Percentiles rank a stretch among this genome's conserved stretches.
Conservation (phyloP, 148 eudicot genomes). For the Chenopodium berlandieri region DNA sequence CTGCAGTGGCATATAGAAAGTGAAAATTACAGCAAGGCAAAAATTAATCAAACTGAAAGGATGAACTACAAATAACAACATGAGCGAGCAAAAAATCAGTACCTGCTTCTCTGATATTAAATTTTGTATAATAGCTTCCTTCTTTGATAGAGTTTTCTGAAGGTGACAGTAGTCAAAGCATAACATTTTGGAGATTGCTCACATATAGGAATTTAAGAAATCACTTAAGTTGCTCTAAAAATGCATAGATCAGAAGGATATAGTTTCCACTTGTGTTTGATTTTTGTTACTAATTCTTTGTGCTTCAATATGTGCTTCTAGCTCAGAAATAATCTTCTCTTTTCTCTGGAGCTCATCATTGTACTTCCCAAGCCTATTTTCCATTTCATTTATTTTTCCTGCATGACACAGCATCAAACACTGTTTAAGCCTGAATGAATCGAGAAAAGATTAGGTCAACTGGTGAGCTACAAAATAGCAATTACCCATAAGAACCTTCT, state of each 20-base stretch:
- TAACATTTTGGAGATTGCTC: conserved; percentile 5
- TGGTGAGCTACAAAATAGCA: conserved; percentile 15
- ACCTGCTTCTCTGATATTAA: conserved; percentile 57
- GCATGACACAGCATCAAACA: conserved; percentile 22
- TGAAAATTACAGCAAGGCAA: background rate
- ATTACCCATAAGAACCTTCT: conserved; percentile 49
- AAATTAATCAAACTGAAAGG: background rate
- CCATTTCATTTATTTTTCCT: conserved; percentile 49
- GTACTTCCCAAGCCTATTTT: conserved; percentile 38
- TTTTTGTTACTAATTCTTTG: conserved; percentile 32
- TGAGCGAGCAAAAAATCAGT: background rate
- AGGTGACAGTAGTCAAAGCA: conserved; percentile 51
- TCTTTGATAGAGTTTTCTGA: conserved; percentile 42
- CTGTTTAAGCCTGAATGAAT: conserved; percentile 12
- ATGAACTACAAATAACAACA: background rate
- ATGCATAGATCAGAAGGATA: conserved; percentile 38
- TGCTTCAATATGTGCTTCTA: conserved; percentile 47
- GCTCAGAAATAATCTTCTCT: conserved; percentile 40
- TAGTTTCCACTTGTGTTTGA: conserved; percentile 39
- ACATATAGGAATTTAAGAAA: background rate
- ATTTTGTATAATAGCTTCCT: conserved; percentile 48
- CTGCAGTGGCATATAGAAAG: conserved; percentile 26
- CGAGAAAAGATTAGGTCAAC: background rate
- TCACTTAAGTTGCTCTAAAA: background rate
- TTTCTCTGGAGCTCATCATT: conserved; percentile 44